phyloP scores from a whole-genome alignment of 2,329 filamentous ascomycete species.

The Xylaria sp. region DNA sequence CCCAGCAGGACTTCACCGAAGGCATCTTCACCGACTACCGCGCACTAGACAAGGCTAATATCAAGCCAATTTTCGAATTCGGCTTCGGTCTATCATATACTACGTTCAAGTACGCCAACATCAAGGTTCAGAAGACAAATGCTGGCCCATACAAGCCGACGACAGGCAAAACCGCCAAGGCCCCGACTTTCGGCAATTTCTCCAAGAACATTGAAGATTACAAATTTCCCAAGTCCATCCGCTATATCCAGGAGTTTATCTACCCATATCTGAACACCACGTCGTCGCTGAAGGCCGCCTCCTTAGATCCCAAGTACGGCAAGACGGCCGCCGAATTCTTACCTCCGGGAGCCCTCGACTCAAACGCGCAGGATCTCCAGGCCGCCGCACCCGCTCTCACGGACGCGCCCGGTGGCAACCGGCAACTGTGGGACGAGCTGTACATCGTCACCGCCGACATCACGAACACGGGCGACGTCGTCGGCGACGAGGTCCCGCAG shows the following conservation, averaged over 20 bases:
- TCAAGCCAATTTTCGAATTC: constrained; percentile 81
- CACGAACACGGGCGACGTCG: constrained; percentile 74
- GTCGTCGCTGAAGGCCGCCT: constrained; percentile 64
- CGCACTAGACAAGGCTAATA: constrained; percentile 74
- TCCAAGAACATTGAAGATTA: constrained; percentile 73
- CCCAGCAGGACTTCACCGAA: constrained; percentile 80
- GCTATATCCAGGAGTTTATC: constrained; percentile 66
- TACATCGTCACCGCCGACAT: constrained; percentile 75
- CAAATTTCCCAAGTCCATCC: constrained; percentile 70
- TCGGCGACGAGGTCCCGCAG: constrained; percentile 79
- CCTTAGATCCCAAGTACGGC: constrained; percentile 70
- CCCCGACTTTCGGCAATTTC: constrained; percentile 72
- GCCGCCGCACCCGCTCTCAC: constrained; percentile 54
- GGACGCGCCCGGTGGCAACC: constrained; percentile 72
- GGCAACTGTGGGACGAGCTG: constrained; percentile 73
- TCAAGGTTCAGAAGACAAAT: constrained; percentile 65
- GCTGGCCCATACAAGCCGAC: constrained; percentile 67
- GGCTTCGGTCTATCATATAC: constrained; percentile 85
- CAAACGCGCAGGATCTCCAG: constrained; percentile 65
- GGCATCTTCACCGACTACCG: constrained; percentile 87
- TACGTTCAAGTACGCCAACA: constrained; percentile 78
- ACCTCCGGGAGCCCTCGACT: constrained; percentile 67
- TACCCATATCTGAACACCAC: constrained; percentile 78
- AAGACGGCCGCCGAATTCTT: constrained; percentile 66
- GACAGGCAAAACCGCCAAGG: constrained; percentile 69